Base-by-base conservation (phyloP, 257 asterid species). In the Fraxinus anomala region DNA sequence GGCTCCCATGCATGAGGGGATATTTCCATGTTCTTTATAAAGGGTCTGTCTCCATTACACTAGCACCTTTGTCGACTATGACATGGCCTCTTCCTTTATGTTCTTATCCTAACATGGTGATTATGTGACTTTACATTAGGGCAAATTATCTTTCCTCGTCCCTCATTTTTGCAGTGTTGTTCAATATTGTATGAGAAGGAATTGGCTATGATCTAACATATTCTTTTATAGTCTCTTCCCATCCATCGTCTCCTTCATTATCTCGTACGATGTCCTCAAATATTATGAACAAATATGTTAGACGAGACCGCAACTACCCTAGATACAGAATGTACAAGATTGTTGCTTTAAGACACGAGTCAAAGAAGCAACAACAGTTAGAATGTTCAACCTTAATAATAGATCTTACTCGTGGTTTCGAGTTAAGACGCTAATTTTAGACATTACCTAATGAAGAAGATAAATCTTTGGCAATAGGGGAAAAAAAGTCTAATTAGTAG, bases 1-100 rank as follows among this genome's bases (percentile, higher is more conserved):
- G 79, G 83, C 65, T 84, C 73, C 85, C 85, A 84, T 75, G 82
- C 87, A 83, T 63, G 79, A 39, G 73, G 23, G 84, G 44, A 74
- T 80, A 77, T 49, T 77, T 83, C 76, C 81, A 67, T 66, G 83
- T 78, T 84, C 83, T 49, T 49, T 74, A 65, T 19, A 16, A 26
- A 42, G 73, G 10, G 76, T 14, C 19, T 80, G 79, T 80, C 78
- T 40, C 76, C 81, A 9, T 75, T 61, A 65, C 61, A 37, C 75
- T 21, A 31, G 40, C 66, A 73, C 61, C 8, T 37, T 19, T 65
- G 34, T 49, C 37, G 68, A 63, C 66, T 30, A 1, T 63, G 56
- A 42, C 49, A 36, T 63, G 39, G 17, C 37, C 67, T n/a, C 67
- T 61, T 3, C 68, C 14, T 30, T 47, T 14, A 47, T 13, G 54